A percentile compares a stretch with the other conserved stretches of the same genome.
These are phyloP conservation scores for Malus asiatica DNA, from an alignment of 306 rosid genomes.

Conservation along the genomic window DNA sequence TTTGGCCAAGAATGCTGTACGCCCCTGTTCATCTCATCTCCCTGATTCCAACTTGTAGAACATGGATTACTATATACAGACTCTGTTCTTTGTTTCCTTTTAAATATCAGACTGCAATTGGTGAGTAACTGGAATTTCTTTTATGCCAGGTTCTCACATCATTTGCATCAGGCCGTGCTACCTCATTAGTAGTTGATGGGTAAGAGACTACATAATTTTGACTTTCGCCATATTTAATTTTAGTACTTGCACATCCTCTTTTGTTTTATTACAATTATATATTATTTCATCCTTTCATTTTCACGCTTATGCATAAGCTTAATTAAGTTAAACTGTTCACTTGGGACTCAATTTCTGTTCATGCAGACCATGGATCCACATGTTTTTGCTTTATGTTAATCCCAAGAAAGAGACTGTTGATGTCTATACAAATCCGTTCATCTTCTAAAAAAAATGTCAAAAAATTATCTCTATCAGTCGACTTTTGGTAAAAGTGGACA, in stretches of 20 bases:
- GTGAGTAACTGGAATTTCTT: slow-evolving; percentile 9
- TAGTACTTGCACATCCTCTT: not conserved
- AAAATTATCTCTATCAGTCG: not conserved
- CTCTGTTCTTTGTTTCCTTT: slow-evolving; percentile 6
- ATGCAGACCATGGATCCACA: not conserved
- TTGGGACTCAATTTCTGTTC: not conserved
- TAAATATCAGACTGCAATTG: not conserved
- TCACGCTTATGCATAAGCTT: not conserved
- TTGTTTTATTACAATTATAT: not conserved
- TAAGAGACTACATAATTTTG: slow-evolving; percentile 27
- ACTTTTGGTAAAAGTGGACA: not conserved
- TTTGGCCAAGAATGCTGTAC: slow-evolving; percentile 96
- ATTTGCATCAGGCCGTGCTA: slow-evolving; percentile 98
- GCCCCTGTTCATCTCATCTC: slow-evolving; percentile 19
- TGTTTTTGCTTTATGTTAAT: not conserved
- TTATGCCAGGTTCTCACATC: slow-evolving; percentile 81
- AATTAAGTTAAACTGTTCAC: not conserved
- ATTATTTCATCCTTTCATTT: not conserved
- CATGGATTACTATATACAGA: not conserved
- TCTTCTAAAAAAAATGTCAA: not conserved
- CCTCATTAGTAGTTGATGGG: slow-evolving; percentile 94
- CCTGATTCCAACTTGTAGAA: slow-evolving; percentile 14
- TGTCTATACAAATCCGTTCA: not conserved
- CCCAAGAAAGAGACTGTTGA: not conserved
- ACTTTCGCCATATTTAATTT: not conserved